A percentile compares a stretch with the other conserved stretches of the same genome.
Evolutionary conservation across 805 yeast species (phyloP).

Genomic region (Kodamaea leandrae): DNA sequence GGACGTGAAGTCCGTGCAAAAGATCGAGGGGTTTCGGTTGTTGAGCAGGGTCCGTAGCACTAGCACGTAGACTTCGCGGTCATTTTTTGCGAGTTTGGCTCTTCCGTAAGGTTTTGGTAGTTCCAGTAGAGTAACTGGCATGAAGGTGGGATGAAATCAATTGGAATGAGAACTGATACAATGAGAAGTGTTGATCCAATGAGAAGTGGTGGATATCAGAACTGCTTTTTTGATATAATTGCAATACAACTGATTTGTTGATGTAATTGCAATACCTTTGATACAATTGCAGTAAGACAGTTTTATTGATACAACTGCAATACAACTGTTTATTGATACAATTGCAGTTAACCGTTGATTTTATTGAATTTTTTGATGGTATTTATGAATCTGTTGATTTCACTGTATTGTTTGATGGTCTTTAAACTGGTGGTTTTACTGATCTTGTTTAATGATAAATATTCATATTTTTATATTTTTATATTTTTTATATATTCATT

Average conservation of each 20-base stretch:
- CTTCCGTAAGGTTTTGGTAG: slow-evolving; percentile 2
- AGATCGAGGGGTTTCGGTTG: slow-evolving; percentile 3
- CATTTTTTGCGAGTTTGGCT: slow-evolving; percentile 1
- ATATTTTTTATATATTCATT: no score
- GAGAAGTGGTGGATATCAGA: neutral
- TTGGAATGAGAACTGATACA: neutral
- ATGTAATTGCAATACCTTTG: no score
- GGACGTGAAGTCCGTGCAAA: slow-evolving; percentile 7
- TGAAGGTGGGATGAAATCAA: neutral
- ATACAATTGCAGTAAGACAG: no score
- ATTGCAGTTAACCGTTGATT: no score
- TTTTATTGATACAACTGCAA: no score
- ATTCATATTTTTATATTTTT: no score
- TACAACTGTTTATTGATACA: no score
- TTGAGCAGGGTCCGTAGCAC: neutral
- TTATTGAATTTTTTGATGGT: no score
- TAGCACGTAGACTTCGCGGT: slow-evolving; percentile 1
- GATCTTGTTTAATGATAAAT: neutral
- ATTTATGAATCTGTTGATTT: neutral
- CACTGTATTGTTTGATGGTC: no score
- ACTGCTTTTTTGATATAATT: neutral
- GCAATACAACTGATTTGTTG: no score
- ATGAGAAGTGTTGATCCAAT: slow-evolving; percentile 6
- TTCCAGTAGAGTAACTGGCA: neutral
- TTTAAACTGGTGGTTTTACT: neutral